Evolutionary conservation across 768 basidiomycete species (phyloP).

Genomic region (Dacryopinax primogenitus): DNA sequence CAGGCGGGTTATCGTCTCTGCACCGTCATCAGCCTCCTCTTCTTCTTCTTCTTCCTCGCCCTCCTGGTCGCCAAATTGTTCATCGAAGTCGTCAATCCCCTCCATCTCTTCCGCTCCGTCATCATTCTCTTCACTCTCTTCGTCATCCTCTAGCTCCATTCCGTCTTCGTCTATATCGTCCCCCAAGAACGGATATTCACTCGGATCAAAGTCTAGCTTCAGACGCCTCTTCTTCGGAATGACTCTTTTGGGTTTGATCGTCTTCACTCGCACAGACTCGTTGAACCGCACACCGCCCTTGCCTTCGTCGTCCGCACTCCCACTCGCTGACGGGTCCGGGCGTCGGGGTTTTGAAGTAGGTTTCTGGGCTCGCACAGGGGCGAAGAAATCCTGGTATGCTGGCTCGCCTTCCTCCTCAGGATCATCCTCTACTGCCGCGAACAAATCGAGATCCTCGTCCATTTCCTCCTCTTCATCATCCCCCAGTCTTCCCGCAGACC

Average conservation of each 20-base stretch:
- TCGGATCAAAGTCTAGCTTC: constrained; percentile 20
- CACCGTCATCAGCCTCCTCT: constrained; percentile 26
- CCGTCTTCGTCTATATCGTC: constrained; percentile 25
- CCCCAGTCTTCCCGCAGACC: constrained; percentile 48
- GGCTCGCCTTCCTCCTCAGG: constrained; percentile 35
- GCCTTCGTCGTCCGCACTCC: constrained; percentile 15
- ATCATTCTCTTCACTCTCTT: constrained; percentile 15
- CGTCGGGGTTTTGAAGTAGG: constrained; percentile 16
- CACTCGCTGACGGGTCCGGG: constrained; percentile 19
- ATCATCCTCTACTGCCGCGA: constrained; percentile 42
- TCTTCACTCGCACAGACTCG: constrained; percentile 68
- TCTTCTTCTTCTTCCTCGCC: constrained; percentile 24
- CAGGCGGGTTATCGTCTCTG: constrained; percentile 48
- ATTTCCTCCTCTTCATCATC: constrained; percentile 43
- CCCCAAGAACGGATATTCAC: constrained; percentile 31
- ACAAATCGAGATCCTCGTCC: constrained; percentile 42
- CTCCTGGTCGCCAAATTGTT: constrained; percentile 17
- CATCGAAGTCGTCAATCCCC: constrained; percentile 14
- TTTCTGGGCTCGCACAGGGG: neutral
- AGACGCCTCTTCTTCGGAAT: constrained; percentile 49
- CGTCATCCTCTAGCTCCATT: constrained; percentile 34
- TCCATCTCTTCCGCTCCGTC: constrained; percentile 25
- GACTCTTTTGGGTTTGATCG: too few relatives aligned
- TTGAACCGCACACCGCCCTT: constrained; percentile 55
- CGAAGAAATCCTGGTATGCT: constrained; percentile 1